A percentile compares a stretch with the other conserved stretches of the same genome.
These are phyloP conservation scores for Rhizophora apiculata DNA, from an alignment of 345 rosid genomes.

Conservation along the genomic window DNA sequence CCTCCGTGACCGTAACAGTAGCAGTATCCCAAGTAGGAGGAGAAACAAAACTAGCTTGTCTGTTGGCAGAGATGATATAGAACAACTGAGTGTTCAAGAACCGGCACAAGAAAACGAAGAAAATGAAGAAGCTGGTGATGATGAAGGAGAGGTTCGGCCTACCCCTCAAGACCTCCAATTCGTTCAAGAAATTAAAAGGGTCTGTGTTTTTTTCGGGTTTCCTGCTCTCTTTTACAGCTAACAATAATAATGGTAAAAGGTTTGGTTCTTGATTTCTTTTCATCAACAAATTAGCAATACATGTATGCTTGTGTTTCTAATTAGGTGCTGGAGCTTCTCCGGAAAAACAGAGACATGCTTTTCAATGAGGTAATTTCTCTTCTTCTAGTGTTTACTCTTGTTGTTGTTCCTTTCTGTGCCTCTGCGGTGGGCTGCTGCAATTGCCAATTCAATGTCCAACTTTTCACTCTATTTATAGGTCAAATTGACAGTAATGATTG, in stretches of 20 bases:
- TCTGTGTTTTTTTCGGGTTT: neutral
- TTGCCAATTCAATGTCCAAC: neutral
- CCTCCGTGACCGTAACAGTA: neutral
- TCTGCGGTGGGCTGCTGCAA: neutral
- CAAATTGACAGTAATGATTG: slow-evolving; percentile 75
- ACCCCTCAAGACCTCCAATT: slow-evolving; percentile 39
- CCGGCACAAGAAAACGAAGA: slow-evolving; percentile 15
- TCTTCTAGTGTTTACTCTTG: neutral
- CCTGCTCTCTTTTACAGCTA: neutral
- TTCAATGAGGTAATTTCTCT: slow-evolving; percentile 57
- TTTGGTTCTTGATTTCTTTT: neutral
- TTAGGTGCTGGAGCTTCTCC: slow-evolving; percentile 78
- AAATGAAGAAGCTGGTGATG: slow-evolving; percentile 10
- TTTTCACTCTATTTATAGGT: slow-evolving; percentile 43
- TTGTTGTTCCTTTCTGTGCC: neutral
- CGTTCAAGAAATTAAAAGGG: slow-evolving; percentile 42
- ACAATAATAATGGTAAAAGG: neutral
- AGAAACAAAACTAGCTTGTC: slow-evolving; percentile 12
- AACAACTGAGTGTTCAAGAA: slow-evolving; percentile 25
- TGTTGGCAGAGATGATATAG: slow-evolving; percentile 36
- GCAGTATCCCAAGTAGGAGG: neutral
- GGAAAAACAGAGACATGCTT: slow-evolving; percentile 85
- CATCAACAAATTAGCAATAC: no score
- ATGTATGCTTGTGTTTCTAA: neutral
- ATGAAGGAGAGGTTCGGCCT: slow-evolving; percentile 27